Conservation (phyloP, 2,329 filamentous ascomycete genomes). For the Fusarium multiceps region DNA sequence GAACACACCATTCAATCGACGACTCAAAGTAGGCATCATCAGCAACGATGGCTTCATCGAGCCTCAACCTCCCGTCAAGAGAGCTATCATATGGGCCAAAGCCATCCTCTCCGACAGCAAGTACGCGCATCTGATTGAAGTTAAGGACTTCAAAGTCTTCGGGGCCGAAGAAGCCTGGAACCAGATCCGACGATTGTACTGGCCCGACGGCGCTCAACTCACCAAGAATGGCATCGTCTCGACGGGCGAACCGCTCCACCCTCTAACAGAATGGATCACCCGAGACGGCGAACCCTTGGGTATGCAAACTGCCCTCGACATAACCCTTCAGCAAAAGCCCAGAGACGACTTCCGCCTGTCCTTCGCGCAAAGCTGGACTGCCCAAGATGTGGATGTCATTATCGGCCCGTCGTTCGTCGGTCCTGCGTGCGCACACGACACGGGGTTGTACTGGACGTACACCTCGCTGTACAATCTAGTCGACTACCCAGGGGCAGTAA, state of each 20-base stretch:
- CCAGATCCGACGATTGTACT: conserved; percentile 57
- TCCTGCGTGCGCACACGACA: conserved; percentile 53
- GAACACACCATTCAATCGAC: conserved; percentile 6
- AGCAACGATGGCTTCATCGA: conserved; percentile 52
- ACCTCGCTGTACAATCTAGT: conserved; percentile 54
- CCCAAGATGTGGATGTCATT: conserved; percentile 53
- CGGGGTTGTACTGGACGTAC: conserved; percentile 52
- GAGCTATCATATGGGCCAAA: conserved; percentile 52
- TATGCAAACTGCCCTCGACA: conserved; percentile 34
- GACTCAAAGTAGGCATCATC: conserved; percentile 58
- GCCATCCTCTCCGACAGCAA: conserved; percentile 32
- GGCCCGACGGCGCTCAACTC: conserved; percentile 56
- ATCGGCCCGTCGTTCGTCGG: conserved; percentile 52
- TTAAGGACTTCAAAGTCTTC: conserved; percentile 52
- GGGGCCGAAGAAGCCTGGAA: conserved; percentile 45
- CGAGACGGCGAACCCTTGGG: conserved; percentile 44
- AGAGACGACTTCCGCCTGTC: conserved; percentile 49
- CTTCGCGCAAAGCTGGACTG: conserved; percentile 50
- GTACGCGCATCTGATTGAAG: conserved; percentile 37
- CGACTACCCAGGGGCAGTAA: conserved; percentile 50
- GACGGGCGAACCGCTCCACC: conserved; percentile 58
- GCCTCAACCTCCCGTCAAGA: conserved; percentile 54
- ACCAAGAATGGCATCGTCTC: conserved; percentile 47
- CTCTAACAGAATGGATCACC: conserved; percentile 56
- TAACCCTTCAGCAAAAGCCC: conserved; percentile 23